Evolutionary conservation across 148 eudicot genomes (phyloP).

Genomic region (Euryodendron excelsum): DNA sequence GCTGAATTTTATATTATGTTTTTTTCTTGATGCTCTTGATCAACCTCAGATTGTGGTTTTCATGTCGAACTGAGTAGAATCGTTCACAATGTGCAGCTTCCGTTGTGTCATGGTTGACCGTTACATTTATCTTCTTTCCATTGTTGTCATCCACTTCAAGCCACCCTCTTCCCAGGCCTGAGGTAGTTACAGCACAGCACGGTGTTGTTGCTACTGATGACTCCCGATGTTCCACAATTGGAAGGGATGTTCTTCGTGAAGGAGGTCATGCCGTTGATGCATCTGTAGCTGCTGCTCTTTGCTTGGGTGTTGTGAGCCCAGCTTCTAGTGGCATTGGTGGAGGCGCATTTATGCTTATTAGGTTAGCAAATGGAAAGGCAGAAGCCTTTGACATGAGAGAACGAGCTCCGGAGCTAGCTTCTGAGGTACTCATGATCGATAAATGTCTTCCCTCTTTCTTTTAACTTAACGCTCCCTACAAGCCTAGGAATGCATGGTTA

Average conservation of each 20-base stretch:
- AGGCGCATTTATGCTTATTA: conserved; percentile 37
- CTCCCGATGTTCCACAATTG: conserved; percentile 32
- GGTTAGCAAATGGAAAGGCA: conserved; percentile 16
- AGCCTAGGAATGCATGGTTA: not conserved
- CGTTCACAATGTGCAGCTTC: not conserved
- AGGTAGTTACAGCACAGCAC: conserved; percentile 9
- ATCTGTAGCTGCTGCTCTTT: conserved; percentile 28
- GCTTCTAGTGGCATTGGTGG: conserved; percentile 44
- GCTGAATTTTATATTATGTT: too few species aligned
- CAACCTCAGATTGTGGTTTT: not conserved
- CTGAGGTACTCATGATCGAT: conserved; percentile 18
- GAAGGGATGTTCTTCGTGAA: conserved; percentile 26
- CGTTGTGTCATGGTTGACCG: not conserved
- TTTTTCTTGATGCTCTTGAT: not conserved
- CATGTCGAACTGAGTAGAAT: not conserved
- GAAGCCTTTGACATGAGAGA: conserved; percentile 38
- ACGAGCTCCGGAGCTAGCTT: conserved; percentile 33
- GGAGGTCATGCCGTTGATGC: conserved; percentile 44
- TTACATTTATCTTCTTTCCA: not conserved
- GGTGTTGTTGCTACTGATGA: conserved; percentile 38
- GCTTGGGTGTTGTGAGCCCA: conserved; percentile 40
- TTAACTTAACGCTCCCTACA: too few species aligned
- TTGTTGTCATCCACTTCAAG: not conserved
- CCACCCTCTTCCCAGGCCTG: conserved; percentile 11
- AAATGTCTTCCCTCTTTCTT: not conserved